Evolutionary conservation across 352 stramenopile genomes (phyloP).

Genomic region (Lagenidium sp.): DNA sequence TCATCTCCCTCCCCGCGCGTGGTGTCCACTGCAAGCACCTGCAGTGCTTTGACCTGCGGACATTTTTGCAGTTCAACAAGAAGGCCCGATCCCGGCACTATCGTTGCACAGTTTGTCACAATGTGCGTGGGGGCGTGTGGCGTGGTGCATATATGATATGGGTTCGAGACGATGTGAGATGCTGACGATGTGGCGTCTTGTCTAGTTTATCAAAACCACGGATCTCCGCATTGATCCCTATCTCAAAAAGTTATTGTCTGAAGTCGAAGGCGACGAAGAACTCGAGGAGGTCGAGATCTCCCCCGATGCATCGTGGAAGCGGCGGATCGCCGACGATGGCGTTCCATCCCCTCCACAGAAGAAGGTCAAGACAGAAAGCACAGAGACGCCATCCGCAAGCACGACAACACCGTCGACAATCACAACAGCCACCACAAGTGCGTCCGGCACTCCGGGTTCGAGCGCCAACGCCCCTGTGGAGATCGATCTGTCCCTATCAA

Average conservation of each 20-base stretch:
- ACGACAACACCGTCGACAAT: not conserved
- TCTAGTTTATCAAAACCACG: slow-evolving; percentile 79
- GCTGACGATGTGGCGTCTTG: slow-evolving; percentile 2
- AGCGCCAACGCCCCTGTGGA: slow-evolving; percentile 30
- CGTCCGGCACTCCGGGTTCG: no score
- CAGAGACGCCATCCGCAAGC: not conserved
- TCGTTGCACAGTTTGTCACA: slow-evolving; percentile 88
- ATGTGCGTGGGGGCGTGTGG: slow-evolving; percentile 48
- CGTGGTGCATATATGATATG: not conserved
- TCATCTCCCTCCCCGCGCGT: slow-evolving; percentile 86
- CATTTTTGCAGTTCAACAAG: slow-evolving; percentile 89
- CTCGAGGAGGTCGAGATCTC: slow-evolving; percentile 89
- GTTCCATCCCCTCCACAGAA: slow-evolving; percentile 31
- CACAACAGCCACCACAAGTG: slow-evolving; percentile 1
- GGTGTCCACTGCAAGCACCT: slow-evolving; percentile 90
- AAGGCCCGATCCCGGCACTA: slow-evolving; percentile 82
- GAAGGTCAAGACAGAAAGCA: slow-evolving; percentile 39
- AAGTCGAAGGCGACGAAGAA: slow-evolving; percentile 73
- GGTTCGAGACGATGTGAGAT: not conserved
- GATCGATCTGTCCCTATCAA: slow-evolving; percentile 64
- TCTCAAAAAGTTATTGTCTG: slow-evolving; percentile 82
- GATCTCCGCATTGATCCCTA: slow-evolving; percentile 88
- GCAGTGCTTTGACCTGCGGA: slow-evolving; percentile 94
- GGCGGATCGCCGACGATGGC: slow-evolving; percentile 39
- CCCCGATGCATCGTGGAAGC: slow-evolving; percentile 75